Percentiles rank a stretch among this genome's conserved stretches.
Evolutionary conservation across 2,329 filamentous ascomycete genomes (phyloP).

Genomic region (Colletotrichum nymphaeae): DNA sequence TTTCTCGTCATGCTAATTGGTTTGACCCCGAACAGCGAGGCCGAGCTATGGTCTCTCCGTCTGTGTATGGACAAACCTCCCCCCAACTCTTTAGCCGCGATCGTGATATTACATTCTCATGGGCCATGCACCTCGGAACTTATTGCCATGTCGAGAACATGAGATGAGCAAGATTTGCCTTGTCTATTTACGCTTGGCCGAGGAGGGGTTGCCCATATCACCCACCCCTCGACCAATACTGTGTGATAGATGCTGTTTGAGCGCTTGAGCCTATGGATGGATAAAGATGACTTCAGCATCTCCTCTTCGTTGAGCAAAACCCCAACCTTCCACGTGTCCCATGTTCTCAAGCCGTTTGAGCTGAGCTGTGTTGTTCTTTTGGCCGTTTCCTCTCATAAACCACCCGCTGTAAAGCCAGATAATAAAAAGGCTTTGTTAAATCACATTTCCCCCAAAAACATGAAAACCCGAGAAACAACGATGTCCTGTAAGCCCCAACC

Average conservation of each 20-base stretch:
- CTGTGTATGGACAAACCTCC: too few relatives aligned
- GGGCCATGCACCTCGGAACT: not conserved
- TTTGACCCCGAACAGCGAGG: not conserved
- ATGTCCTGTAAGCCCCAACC: not conserved
- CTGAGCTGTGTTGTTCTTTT: not conserved
- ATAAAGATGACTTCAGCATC: not conserved
- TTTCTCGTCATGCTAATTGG: not conserved
- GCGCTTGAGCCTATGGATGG: not conserved
- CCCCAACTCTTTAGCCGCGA: too few relatives aligned
- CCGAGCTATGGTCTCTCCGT: too few relatives aligned
- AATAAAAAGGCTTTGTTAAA: slow-evolving; percentile 1
- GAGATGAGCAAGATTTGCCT: not conserved
- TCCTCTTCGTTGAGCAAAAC: not conserved
- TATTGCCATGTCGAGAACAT: not conserved
- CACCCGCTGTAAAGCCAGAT: slow-evolving; percentile 3
- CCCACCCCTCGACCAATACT: slow-evolving; percentile 2
- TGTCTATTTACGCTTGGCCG: slow-evolving; percentile 2
- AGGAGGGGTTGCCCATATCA: not conserved
- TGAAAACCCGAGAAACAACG: slow-evolving; percentile 3
- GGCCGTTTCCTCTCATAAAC: not conserved
- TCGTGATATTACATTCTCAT: too few relatives aligned
- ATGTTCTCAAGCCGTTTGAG: not conserved
- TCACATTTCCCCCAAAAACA: not conserved
- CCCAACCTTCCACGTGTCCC: not conserved
- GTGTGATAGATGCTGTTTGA: slow-evolving; percentile 15